Base-by-base conservation (phyloP, 441 rosid species). In the Dalechampia spathulata region DNA sequence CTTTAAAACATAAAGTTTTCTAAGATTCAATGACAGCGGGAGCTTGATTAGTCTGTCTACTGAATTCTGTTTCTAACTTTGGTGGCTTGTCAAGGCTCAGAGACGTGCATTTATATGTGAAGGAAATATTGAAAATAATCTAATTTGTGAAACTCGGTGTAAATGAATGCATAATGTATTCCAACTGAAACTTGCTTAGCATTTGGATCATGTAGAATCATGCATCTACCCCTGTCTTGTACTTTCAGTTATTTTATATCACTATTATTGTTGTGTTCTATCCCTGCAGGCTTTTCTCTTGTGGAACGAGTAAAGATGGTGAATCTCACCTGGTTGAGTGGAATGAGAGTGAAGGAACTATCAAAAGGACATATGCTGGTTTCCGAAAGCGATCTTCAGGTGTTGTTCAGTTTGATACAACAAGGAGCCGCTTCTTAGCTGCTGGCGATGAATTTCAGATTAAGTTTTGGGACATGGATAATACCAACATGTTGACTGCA, bases 401-500 rank as follows among this genome's bases (percentile, higher is more conserved):
- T 30, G 87, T 83, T 66, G 83, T 85, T 58, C 86, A 80, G 62
- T 85, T 85, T 64, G 90, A 85, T 63, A 79, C 88, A 7, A 83
- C 86, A 14, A 79, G 77, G 63, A 85, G 86, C 60, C 81, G 79
- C 51, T 81, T 81, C 67, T 65, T 88, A 69, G 96, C 93, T 70
- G 93, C 80, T 54, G 96, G 96, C 22, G 96, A 88, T 64, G 96
- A 88, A 49, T 70, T 68, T 65, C 80, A 73, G 70, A 62, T 88
- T 38, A 88, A 85, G 60, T 76, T 88, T 61, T 88, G 96, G 96
- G 88, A 85, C 67, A 83, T 88, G 96, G 93, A 88, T 64, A 78
- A 60, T 67, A 64, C 64, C 49, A 68, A 64, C 73, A 53, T 82
- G 51, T 65, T 88, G 71, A 75, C 78, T 17, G 73, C 78, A 52